These are phyloP conservation scores for Wickerhamiella domercqiae DNA, from an alignment of 805 yeast genomes.

Conservation along the genomic window DNA sequence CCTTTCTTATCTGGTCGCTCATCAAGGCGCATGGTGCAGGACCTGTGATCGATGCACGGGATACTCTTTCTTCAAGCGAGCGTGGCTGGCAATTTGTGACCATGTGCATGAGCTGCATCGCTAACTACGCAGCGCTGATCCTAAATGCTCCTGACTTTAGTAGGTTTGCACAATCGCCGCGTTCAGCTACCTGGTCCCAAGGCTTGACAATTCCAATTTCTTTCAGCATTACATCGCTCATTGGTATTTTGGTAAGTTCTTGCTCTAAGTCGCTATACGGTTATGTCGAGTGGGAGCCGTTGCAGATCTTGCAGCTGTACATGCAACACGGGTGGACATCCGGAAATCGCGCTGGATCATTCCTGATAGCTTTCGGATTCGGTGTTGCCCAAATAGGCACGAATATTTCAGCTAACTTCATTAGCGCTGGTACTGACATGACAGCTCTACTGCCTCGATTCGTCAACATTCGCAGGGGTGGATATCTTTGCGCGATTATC, in stretches of 20 bases:
- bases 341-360: conserved; percentile 65
- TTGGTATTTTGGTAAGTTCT: conserved; percentile 59
- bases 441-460: conserved; percentile 33
- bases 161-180: conserved; percentile 47
- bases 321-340: conserved; percentile 24
- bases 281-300: conserved; percentile 61
- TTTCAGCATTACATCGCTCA: conserved; percentile 65
- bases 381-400: conserved; percentile 36
- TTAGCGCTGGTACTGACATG: conserved; percentile 35
- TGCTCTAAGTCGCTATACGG: conserved; percentile 33
- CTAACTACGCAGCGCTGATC: conserved; percentile 81
- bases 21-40: conserved; percentile 71
- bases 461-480: conserved; percentile 59
- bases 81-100: conserved; percentile 74
- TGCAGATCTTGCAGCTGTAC: conserved; percentile 55
- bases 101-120: conserved; percentile 64
- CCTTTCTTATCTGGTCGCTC: conserved; percentile 70
- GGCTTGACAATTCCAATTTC: conserved; percentile 53
- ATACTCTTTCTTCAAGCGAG: conserved; percentile 31
- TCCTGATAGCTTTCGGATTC: conserved; percentile 54
- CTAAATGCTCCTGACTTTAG: conserved; percentile 83
- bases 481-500: conserved; percentile 56
- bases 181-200: conserved; percentile 34
- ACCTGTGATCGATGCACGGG: conserved; percentile 41
- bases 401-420: conserved; percentile 33